A percentile compares a stretch with the other conserved stretches of the same genome.
Conservation (phyloP, 495 filamentous ascomycete genomes). For the Alectoria sarmentosa region DNA sequence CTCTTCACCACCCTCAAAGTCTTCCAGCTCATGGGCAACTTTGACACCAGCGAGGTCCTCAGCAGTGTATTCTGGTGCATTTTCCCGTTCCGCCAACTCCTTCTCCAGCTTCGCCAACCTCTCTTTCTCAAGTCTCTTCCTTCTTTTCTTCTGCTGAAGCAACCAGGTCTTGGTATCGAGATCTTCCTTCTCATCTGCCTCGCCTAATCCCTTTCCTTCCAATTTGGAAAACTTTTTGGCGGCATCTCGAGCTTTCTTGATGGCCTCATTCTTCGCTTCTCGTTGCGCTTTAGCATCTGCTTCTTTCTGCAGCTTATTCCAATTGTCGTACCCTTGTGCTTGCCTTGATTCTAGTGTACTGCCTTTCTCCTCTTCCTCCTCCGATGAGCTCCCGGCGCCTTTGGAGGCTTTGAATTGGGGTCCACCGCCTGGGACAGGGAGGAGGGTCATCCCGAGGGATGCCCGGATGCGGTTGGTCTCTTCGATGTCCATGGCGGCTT, state of each 20-base stretch:
- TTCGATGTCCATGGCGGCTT: slow-evolving; percentile 49
- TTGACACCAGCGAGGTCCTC: slow-evolving; percentile 83
- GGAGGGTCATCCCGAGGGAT: slow-evolving; percentile 81
- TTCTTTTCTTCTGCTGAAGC: slow-evolving; percentile 76
- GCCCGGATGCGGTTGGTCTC: slow-evolving; percentile 90
- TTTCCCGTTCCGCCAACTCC: slow-evolving; percentile 63
- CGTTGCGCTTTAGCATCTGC: slow-evolving; percentile 62
- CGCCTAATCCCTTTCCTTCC: slow-evolving; percentile 73
- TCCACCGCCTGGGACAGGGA: slow-evolving; percentile 70
- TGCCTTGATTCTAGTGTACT: slow-evolving; percentile 78
- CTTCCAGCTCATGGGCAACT: slow-evolving; percentile 75
- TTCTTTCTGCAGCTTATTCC: slow-evolving; percentile 57
- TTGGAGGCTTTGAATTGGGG: slow-evolving; percentile 54
- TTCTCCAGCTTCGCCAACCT: slow-evolving; percentile 55
- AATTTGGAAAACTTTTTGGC: slow-evolving; percentile 67
- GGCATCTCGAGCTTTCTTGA: slow-evolving; percentile 82
- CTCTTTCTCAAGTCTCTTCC: slow-evolving; percentile 81
- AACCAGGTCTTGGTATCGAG: slow-evolving; percentile 81
- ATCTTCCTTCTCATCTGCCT: slow-evolving; percentile 54
- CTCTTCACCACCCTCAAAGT: slow-evolving; percentile 72
- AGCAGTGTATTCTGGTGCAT: slow-evolving; percentile 57
- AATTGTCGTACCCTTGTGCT: slow-evolving; percentile 69
- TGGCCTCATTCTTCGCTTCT: slow-evolving; percentile 66
- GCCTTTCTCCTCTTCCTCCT: slow-evolving; percentile 59
- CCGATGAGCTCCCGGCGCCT: slow-evolving; percentile 39